phyloP scores from a whole-genome alignment of 129 eudicot species.

The Heracleum sosnowskyi region DNA sequence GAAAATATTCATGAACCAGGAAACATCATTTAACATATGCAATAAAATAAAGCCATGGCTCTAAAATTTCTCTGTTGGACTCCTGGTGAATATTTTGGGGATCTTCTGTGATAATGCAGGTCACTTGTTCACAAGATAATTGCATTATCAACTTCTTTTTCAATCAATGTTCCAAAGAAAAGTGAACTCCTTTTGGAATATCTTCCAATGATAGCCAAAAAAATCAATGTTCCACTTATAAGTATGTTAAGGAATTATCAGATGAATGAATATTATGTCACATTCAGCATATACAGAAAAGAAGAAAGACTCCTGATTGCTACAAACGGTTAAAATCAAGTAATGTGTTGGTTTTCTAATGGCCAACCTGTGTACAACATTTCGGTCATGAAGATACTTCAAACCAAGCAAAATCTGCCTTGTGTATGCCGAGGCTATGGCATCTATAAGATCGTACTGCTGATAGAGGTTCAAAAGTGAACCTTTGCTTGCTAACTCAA shows the following conservation, averaged over 20 bases:
- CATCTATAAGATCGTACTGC: slow-evolving; percentile 68
- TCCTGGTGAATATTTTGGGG: not conserved
- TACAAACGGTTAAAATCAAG: not conserved
- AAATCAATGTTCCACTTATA: not conserved
- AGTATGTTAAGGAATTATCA: too few relatives aligned
- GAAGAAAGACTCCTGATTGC: not conserved
- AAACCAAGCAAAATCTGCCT: slow-evolving; percentile 82
- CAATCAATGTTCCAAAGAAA: not conserved
- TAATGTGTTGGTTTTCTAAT: not conserved
- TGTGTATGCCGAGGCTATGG: slow-evolving; percentile 75
- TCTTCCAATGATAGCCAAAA: not conserved
- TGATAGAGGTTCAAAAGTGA: slow-evolving; percentile 68
- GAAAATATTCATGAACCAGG: not conserved
- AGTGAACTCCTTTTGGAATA: too few relatives aligned
- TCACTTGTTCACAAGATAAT: not conserved
- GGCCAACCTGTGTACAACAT: slow-evolving; percentile 72
- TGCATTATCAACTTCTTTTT: not conserved
- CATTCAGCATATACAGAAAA: not conserved
- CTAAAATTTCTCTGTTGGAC: not conserved
- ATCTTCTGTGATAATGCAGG: not conserved
- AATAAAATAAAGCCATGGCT: not conserved
- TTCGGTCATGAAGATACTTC: slow-evolving; percentile 62
- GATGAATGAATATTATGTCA: not conserved
- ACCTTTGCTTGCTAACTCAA: slow-evolving; percentile 89
- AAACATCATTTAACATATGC: not conserved